Evolutionary conservation across 129 eudicot species (phyloP), one percentile per base, ranked within the genome.

Genomic region (Tagetes patula): DNA sequence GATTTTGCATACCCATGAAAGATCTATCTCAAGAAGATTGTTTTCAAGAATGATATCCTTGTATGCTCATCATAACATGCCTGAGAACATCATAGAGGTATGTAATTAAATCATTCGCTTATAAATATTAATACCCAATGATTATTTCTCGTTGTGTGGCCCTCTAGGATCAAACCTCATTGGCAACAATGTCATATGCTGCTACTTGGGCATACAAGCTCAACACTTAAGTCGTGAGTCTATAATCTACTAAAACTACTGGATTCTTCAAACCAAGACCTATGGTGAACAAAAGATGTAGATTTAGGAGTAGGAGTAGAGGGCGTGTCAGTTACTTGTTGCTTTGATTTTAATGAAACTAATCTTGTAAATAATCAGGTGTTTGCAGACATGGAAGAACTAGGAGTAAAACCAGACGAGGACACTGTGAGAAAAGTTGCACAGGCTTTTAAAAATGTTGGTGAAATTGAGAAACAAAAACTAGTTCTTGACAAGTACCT

Each of bases 321-420:
- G 48, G 48, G 48, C 8, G 48, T 43, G 48, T 43, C 9, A 43
- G 11, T 43, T 43, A 43, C 6, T 14, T 58, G 14, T 64, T 40
- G 46, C 59, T 45, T 6, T 37, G 12, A 8, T 68, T 40, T 67
- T 14, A 5, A 58, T 70, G 2, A 69, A 60, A 13, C 50, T 59
- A 39, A 77, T 62, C 60, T 43, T 49, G 53, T 34, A 54, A 63
- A 74, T 74, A 14, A 66, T 53, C 76, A 90, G 97, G 94, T 90
- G 53, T 94, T 94, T 83, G 99, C 91, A 4, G 99, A 94, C 80
- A 94, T 94, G 99, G 99, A 94, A 75, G 99, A 94, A 74, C 79
- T 94, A 41, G 96, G 89, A 68, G 96, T 94, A n/a, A 94, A 88
- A 76, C 97, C 99, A 49, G 97, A 94, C 12, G 88, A 90, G 80